These are phyloP conservation scores for Populus pruinosa DNA, from an alignment of 345 rosid species.

Conservation along the genomic window DNA sequence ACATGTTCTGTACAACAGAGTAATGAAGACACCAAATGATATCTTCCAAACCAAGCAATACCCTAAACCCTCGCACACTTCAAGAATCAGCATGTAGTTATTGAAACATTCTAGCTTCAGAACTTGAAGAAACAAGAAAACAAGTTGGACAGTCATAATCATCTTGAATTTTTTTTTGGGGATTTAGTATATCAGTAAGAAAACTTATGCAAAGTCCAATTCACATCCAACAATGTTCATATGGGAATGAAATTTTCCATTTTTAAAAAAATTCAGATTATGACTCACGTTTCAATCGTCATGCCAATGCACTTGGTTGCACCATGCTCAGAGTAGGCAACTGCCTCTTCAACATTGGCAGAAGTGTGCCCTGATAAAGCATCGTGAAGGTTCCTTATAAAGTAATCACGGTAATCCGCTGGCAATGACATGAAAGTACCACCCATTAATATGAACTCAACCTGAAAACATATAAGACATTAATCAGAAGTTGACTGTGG, in stretches of 20 bases:
- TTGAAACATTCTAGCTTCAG: neutral
- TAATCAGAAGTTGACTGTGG: neutral
- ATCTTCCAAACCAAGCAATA: neutral
- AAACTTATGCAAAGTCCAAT: neutral
- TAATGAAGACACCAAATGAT: neutral
- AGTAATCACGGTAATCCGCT: slow-evolving; percentile 91
- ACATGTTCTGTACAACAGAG: neutral
- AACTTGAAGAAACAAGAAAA: neutral
- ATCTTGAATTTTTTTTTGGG: neutral
- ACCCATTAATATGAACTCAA: slow-evolving; percentile 97
- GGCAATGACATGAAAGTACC: slow-evolving; percentile 98
- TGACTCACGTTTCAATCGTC: slow-evolving; percentile 96
- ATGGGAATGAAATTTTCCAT: neutral
- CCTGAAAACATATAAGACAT: slow-evolving; percentile 43
- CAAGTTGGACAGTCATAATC: neutral
- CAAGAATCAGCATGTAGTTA: neutral
- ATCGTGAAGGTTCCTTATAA: slow-evolving; percentile 93
- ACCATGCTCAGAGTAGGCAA: slow-evolving; percentile 89
- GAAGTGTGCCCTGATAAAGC: slow-evolving; percentile 96
- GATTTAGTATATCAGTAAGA: neutral
- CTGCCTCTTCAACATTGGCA: slow-evolving; percentile 94
- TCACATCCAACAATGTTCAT: neutral
- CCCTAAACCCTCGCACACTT: neutral
- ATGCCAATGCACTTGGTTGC: slow-evolving; percentile 96
- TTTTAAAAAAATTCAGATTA: neutral